Percentiles rank a stretch among this genome's conserved stretches.
phyloP scores from a whole-genome alignment of 176 grass and related monocot species.

The Oryza meridionalis region DNA sequence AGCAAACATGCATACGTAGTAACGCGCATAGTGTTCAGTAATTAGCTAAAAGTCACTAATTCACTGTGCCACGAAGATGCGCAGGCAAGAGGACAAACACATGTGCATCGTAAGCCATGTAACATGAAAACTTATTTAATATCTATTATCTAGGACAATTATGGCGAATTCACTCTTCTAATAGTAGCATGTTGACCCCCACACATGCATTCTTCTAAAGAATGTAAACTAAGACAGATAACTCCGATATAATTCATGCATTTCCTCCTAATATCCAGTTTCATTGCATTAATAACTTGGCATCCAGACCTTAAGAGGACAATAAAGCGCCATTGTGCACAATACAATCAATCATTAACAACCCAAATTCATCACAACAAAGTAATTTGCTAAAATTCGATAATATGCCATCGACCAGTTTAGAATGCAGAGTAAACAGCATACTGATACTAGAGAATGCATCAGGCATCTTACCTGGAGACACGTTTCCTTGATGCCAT shows the following conservation, averaged over 20 bases:
- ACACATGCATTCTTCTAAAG: neutral
- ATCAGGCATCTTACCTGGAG: slow-evolving; percentile 62
- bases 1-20: slow-evolving; percentile 13
- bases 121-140: slow-evolving; percentile 3
- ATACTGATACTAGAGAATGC: slow-evolving; percentile 22
- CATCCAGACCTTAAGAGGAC: neutral
- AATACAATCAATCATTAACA: slow-evolving; percentile 7
- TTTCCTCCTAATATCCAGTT: neutral
- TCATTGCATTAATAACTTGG: neutral
- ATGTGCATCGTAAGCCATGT: neutral
- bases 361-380: neutral
- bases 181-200: neutral
- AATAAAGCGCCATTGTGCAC: neutral
- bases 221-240: slow-evolving; percentile 1
- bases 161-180: neutral
- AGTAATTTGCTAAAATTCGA: neutral
- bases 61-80: neutral
- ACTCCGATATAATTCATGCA: neutral
- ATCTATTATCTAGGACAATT: slow-evolving; percentile 14
- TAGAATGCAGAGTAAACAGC: slow-evolving; percentile 20
- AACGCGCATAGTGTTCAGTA: slow-evolving; percentile 14
- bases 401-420: slow-evolving; percentile 11
- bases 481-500: slow-evolving; percentile 99
- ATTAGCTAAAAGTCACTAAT: neutral
- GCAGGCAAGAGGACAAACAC: neutral